phyloP scores from a whole-genome alignment of 352 stramenopile species.

The Phytophthora hybrid region DNA sequence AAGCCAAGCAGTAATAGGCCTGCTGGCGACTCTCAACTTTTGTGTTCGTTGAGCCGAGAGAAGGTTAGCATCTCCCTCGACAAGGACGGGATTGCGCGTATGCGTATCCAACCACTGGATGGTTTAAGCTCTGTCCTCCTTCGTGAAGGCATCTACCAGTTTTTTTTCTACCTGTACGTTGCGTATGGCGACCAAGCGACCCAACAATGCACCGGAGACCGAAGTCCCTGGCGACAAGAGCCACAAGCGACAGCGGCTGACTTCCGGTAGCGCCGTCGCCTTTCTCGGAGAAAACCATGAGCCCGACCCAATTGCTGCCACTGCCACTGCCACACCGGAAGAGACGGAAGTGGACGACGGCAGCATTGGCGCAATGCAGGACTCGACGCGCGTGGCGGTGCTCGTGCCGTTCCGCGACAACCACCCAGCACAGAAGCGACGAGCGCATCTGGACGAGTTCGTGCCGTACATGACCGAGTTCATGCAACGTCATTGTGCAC shows the following conservation, averaged over 20 bases:
- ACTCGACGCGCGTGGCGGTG: conserved; percentile 67
- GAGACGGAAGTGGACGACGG: conserved; percentile 3
- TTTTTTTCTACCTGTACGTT: conserved; percentile 51
- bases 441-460: conserved; percentile 90
- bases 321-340: conserved; percentile 10
- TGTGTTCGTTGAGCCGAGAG: conserved; percentile 95
- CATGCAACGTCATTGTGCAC: conserved; percentile 51
- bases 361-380: conserved; percentile 15
- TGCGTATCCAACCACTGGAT: conserved; percentile 83
- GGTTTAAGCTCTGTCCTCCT: conserved; percentile 88
- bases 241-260: conserved; percentile 27
- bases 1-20: conserved; percentile 34
- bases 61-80: conserved; percentile 96
- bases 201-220: conserved; percentile 5
- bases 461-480: conserved; percentile 93
- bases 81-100: conserved; percentile 92
- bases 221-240: conserved; percentile 1
- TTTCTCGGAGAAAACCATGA: conserved; percentile 11
- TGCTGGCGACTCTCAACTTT: background rate
- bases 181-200: conserved; percentile 31
- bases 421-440: conserved; percentile 89
- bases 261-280: background rate
- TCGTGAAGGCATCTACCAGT: conserved; percentile 69
- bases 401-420: conserved; percentile 96
- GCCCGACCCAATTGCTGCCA: background rate